Evolutionary conservation across 2,329 filamentous ascomycete species (phyloP), one percentile per base, ranked within the genome.

Genomic region (Trichoderma sp.): DNA sequence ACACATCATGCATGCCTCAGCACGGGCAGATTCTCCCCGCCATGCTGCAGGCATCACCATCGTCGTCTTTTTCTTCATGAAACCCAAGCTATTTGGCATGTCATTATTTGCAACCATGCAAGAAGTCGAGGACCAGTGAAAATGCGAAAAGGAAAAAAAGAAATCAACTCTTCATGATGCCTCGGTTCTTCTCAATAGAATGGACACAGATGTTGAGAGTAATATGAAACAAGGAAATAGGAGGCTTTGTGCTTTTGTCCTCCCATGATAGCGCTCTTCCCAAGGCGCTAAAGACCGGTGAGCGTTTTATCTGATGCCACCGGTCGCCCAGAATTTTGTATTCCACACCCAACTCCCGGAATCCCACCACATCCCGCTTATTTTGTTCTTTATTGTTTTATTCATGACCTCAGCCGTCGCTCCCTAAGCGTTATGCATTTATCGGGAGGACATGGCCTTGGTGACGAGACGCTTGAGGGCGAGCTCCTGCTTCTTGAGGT

Each of bases 401-500:
- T 39, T 39, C 34, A 39, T 39, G 34, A 39, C 34, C 34, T 12
- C 14, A 39, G 6, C 12, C 12, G 12, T 45, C 15, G 26, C 21
- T 21, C 44, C n/a, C 30, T 5, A 24, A 34, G 52, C 51, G 14
- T n/a, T 66, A 66, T 69, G 61, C 68, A 72, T 77, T 88, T 93
- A 96, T 81, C 92, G 89, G 77, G 92, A 93, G 71, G 92, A 89
- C 92, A 96, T 96, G 75, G 91, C 93, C 90, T 98, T 99, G 82
- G 95, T 99, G 75, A 99, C 93, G 73, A 96, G 88, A 77, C 95
- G 88, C 92, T 98, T 99, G 71, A 99, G 88, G 68, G 93, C 93
- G 72, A 99, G 85, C 87, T 99, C 95, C 90, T 97, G 96, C 92
- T 98, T 98, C 92, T 96, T 98, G 74, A 99, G 85, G 78, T 99